phyloP scores from a whole-genome alignment of 495 filamentous ascomycete genomes.

The Penicillium herquei region DNA sequence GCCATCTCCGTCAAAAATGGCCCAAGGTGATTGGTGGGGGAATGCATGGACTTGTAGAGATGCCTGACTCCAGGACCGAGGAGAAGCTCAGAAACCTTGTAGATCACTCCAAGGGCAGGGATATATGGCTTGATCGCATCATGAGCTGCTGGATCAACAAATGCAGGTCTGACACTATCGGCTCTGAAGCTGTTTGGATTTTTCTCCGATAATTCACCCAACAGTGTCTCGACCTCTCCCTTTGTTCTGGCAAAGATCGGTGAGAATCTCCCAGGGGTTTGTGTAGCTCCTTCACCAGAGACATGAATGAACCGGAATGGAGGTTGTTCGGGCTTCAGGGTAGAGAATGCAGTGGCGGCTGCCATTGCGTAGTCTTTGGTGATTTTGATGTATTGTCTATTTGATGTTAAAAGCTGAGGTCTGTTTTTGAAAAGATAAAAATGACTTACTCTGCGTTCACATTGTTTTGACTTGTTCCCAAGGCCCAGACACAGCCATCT shows the following conservation, averaged over 20 bases:
- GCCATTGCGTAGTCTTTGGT: constrained; percentile 62
- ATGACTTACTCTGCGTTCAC: constrained; percentile 57
- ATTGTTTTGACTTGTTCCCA: constrained; percentile 57
- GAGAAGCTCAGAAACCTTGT: background rate
- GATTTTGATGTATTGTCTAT: constrained; percentile 65
- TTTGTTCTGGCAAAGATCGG: constrained; percentile 60
- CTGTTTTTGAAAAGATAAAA: background rate
- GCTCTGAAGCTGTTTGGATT: constrained; percentile 43
- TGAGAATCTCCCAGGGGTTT: constrained; percentile 49
- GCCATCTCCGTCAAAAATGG: constrained; percentile 56
- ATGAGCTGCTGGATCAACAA: constrained; percentile 49
- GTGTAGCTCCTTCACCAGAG: constrained; percentile 55
- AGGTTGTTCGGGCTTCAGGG: constrained; percentile 26
- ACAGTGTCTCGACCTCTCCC: constrained; percentile 57
- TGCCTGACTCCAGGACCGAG: constrained; percentile 7
- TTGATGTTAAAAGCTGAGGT: background rate
- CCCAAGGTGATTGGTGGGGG: constrained; percentile 41
- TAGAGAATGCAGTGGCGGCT: constrained; percentile 60
- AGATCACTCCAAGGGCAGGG: background rate
- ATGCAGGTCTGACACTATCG: constrained; percentile 52
- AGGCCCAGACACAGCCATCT: constrained; percentile 68
- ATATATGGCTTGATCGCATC: constrained; percentile 49
- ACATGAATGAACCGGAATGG: constrained; percentile 68
- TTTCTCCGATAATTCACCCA: constrained; percentile 46
- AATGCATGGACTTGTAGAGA: constrained; percentile 15